Evolutionary conservation across 352 stramenopile species (phyloP).

Genomic region (Peronospora farinosa): DNA sequence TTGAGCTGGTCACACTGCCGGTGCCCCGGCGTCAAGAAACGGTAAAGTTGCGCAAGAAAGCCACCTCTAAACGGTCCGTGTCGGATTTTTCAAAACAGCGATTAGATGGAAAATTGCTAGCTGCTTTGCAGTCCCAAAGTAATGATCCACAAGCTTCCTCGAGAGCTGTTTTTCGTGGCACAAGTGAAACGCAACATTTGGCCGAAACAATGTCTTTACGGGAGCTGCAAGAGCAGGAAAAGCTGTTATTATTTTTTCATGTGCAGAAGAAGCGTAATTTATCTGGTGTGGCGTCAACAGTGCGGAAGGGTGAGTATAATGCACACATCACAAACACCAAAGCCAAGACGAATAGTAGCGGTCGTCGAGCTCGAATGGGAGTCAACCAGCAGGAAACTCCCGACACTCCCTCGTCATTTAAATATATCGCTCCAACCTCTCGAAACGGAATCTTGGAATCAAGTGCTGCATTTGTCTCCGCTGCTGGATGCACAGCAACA

Average conservation of each 20-base stretch:
- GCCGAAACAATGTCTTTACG: constrained; percentile 39
- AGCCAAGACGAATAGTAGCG: constrained; percentile 5
- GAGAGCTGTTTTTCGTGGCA: constrained; percentile 3
- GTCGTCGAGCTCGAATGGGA: constrained; percentile 22
- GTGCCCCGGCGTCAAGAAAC: constrained; percentile 1
- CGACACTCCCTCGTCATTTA: constrained; percentile 7
- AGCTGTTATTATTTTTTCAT: constrained; percentile 34
- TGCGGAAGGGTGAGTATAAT: constrained; percentile 6
- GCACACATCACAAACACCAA: neutral
- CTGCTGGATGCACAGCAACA: constrained; percentile 5
- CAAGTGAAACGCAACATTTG: constrained; percentile 20
- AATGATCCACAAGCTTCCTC: constrained; percentile 3
- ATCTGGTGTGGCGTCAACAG: constrained; percentile 3
- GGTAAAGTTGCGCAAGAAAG: constrained; percentile 1
- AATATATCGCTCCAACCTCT: constrained; percentile 15
- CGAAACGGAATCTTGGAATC: constrained; percentile 20
- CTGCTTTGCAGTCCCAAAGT: neutral
- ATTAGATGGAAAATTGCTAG: neutral
- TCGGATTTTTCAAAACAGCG: constrained; percentile 1
- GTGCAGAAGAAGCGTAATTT: constrained; percentile 28
- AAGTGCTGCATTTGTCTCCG: constrained; percentile 8
- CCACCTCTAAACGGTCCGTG: constrained; percentile 1
- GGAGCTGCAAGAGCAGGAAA: constrained; percentile 48
- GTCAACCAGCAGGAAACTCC: constrained; percentile 7
- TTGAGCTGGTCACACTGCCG: neutral